Base-by-base conservation (phyloP, 1,284 basidiomycete genomes). In the Ustilago tritici region DNA sequence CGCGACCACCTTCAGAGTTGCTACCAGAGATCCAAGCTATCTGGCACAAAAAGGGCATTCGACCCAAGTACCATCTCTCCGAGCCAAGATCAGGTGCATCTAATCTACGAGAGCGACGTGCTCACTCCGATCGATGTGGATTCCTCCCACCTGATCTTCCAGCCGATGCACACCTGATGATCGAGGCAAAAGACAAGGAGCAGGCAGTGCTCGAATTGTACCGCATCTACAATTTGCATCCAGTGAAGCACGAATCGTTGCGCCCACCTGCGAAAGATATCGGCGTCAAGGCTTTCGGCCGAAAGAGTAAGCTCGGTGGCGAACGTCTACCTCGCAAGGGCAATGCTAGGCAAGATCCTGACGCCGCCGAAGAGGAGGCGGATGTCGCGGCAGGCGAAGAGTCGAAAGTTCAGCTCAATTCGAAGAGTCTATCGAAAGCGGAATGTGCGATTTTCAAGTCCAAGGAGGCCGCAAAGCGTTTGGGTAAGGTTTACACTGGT, bases 131-230 rank as follows among this genome's bases (percentile, higher is more conserved):
- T 84, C 89, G 93, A 31, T 94, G 92, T 80, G 88, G 90, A 73
- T 86, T 83, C 35, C 86, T 95, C 19, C 93, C 93, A 0, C 86
- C 85, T 0, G 91, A 91, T 50, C 62, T 87, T 32, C 86, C 86
- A 1, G 80, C 82, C 1, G 81, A 86, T 43, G 66, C 82, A 64
- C 94, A 96, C 86, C 85, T 96, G 75, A 96, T 96, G 94, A 93
- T 97, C 72, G 95, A 97, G 88, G 92, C 92, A 9, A 94, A 95
- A 85, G 93, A 93, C 85, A 94, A 95, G 87, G 95, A 96, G 86
- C 95, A 96, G 85, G 94, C 94, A 8, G 94, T 97, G 8, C 89
- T 97, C 62, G 91, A 95, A 76, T 85, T 96, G 46, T 92, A 93
- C 83, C 87, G 94, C 71, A 91, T 93, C 53, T 95, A 96, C 82